A percentile compares a stretch with the other conserved stretches of the same genome.
Conservation (phyloP, 1,284 basidiomycete species). For the Pseudozyma tsukubaensis region DNA sequence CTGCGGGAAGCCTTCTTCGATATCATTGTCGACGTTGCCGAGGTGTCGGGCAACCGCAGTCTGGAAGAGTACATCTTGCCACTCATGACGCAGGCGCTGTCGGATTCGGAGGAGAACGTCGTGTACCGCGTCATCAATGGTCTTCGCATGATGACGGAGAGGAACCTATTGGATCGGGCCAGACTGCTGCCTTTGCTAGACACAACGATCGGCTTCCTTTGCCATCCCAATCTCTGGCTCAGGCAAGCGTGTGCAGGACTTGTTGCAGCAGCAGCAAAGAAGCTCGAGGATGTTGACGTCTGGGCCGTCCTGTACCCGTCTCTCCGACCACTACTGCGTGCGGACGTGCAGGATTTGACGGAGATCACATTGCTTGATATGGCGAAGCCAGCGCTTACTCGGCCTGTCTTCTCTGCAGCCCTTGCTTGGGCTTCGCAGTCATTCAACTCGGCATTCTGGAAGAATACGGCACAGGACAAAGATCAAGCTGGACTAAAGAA, state of each 20-base stretch:
- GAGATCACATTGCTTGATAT: constrained; percentile 80
- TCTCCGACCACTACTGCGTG: constrained; percentile 83
- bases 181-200: constrained; percentile 94
- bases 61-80: constrained; percentile 83
- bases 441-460: constrained; percentile 58
- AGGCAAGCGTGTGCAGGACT: constrained; percentile 92
- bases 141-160: constrained; percentile 84
- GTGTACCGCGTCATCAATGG: constrained; percentile 86
- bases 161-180: constrained; percentile 88
- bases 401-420: constrained; percentile 81
- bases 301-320: constrained; percentile 97
- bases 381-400: constrained; percentile 80
- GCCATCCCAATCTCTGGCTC: constrained; percentile 97
- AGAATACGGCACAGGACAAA: constrained; percentile 29
- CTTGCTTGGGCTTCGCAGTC: constrained; percentile 84
- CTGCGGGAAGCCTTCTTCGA: constrained; percentile 92
- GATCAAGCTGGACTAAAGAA: constrained; percentile 50
- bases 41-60: constrained; percentile 67
- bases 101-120: constrained; percentile 93
- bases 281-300: constrained; percentile 77
- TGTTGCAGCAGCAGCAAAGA: constrained; percentile 80
- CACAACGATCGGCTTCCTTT: constrained; percentile 85
- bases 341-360: constrained; percentile 83
- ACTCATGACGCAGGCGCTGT: constrained; percentile 84
- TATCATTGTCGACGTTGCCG: constrained; percentile 90